Conservation (phyloP, 2,329 filamentous ascomycete species). For the Aspergillus transmontanensis region DNA sequence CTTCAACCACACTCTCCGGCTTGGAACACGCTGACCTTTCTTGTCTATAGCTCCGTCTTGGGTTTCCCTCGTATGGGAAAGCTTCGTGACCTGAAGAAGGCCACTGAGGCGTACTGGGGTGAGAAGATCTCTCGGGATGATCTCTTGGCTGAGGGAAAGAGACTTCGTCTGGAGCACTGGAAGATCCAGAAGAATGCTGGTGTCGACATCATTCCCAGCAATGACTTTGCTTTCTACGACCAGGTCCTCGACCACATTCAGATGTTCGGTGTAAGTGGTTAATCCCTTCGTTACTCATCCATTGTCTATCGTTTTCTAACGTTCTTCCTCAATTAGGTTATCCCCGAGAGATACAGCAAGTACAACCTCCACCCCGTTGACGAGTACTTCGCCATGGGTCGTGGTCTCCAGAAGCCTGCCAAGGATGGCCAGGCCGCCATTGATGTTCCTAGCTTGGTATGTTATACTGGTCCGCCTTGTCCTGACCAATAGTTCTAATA, state of each 20-base stretch:
- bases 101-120: slow-evolving; percentile 96
- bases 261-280: slow-evolving; percentile 79
- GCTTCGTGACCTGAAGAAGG: slow-evolving; percentile 99
- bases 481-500: slow-evolving; percentile 21
- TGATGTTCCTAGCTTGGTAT: slow-evolving; percentile 81
- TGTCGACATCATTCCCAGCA: slow-evolving; percentile 97
- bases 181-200: slow-evolving; percentile 99
- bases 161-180: slow-evolving; percentile 95
- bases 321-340: slow-evolving; percentile 59
- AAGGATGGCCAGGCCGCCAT: slow-evolving; percentile 55
- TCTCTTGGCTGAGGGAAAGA: slow-evolving; percentile 92
- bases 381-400: slow-evolving; percentile 99
- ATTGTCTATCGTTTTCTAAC: slow-evolving; percentile 17
- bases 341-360: slow-evolving; percentile 91
- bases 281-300: slow-evolving; percentile 21
- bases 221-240: slow-evolving; percentile 99
- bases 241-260: slow-evolving; percentile 98
- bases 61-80: slow-evolving; percentile 99
- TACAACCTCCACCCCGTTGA: slow-evolving; percentile 85
- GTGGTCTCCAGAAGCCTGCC: slow-evolving; percentile 90
- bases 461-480: slow-evolving; percentile 26
- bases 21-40: slow-evolving; percentile 9
- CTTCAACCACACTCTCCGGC: slow-evolving; percentile 1
- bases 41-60: slow-evolving; percentile 67
- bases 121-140: slow-evolving; percentile 92